These are phyloP conservation scores for Rubroshorea leprosula DNA, from an alignment of 345 rosid genomes.

Conservation along the genomic window DNA sequence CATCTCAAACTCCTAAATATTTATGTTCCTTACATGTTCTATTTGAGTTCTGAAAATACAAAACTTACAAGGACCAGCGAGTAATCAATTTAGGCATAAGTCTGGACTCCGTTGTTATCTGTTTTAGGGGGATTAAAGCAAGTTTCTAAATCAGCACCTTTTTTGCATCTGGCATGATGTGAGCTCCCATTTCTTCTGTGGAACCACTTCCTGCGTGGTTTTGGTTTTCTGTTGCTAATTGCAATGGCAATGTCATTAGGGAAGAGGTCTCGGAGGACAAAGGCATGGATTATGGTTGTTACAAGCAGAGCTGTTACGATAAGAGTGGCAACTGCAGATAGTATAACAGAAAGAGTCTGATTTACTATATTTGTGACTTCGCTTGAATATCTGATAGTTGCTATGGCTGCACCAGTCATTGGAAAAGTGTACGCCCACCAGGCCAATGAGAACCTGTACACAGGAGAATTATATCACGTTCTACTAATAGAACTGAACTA, in stretches of 20 bases:
- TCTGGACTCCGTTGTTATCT: constrained; percentile 6
- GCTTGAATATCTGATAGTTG: constrained; percentile 57
- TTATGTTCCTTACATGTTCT: constrained; percentile 29
- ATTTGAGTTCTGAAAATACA: constrained; percentile 17
- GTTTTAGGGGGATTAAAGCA: constrained; percentile 3
- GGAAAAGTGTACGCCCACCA: constrained; percentile 99
- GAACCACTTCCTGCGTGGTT: constrained; percentile 44
- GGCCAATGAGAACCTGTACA: constrained; percentile 67
- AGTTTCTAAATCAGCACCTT: constrained; percentile 40
- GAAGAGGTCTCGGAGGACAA: constrained; percentile 45
- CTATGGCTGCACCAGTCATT: constrained; percentile 61
- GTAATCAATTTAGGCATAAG: too few relatives aligned
- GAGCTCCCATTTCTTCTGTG: constrained; percentile 39
- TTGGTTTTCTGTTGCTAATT: constrained; percentile 49
- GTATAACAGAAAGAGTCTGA: constrained; percentile 32
- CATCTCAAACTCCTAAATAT: background rate
- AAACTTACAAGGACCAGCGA: background rate
- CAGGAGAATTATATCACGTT: constrained; percentile 1
- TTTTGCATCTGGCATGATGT: constrained; percentile 16
- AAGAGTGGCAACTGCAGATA: constrained; percentile 44
- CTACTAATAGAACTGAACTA: background rate
- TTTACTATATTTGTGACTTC: constrained; percentile 42
- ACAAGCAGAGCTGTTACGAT: constrained; percentile 44
- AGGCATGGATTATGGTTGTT: constrained; percentile 46
- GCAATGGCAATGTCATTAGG: constrained; percentile 74